Conservation (phyloP, 2,329 filamentous ascomycete species). For the Fusarium lateritium region DNA sequence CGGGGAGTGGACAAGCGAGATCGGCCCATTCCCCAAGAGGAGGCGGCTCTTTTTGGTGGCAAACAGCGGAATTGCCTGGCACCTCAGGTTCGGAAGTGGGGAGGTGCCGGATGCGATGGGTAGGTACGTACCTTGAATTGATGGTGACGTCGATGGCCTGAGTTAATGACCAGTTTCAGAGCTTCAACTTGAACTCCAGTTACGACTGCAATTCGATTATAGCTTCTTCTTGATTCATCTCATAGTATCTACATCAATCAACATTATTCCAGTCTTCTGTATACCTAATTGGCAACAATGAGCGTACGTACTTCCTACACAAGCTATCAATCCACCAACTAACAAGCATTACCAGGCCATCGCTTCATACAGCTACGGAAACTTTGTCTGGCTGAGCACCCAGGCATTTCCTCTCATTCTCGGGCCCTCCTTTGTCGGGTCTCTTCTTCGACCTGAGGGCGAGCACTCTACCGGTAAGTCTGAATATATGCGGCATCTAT, state of each 20-base stretch:
- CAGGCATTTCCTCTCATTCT: conserved; percentile 64
- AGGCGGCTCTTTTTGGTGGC: conserved; percentile 30
- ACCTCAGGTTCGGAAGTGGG: conserved; percentile 18
- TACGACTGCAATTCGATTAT: background rate
- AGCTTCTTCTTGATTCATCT: background rate
- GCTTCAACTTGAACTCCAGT: background rate
- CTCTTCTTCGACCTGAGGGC: conserved; percentile 57
- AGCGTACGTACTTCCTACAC: conserved; percentile 31
- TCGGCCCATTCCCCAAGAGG: conserved; percentile 25
- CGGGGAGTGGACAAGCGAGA: conserved; percentile 34
- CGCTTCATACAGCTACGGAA: conserved; percentile 66
- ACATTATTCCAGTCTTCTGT: no score
- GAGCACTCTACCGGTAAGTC: conserved; percentile 52
- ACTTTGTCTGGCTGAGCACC: conserved; percentile 65
- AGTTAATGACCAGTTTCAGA: conserved; percentile 8
- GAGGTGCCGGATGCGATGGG: conserved; percentile 12
- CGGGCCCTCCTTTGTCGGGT: conserved; percentile 64
- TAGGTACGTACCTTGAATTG: conserved; percentile 5
- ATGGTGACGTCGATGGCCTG: conserved; percentile 33
- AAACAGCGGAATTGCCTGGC: background rate
- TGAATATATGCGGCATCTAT: background rate
- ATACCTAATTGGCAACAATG: conserved; percentile 22
- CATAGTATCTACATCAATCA: background rate
- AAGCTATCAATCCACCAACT: conserved; percentile 4
- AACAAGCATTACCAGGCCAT: conserved; percentile 57